A percentile compares a stretch with the other conserved stretches of the same genome.
Evolutionary conservation across 345 rosid genomes (phyloP).

Genomic region (Alliaria petiolata): DNA sequence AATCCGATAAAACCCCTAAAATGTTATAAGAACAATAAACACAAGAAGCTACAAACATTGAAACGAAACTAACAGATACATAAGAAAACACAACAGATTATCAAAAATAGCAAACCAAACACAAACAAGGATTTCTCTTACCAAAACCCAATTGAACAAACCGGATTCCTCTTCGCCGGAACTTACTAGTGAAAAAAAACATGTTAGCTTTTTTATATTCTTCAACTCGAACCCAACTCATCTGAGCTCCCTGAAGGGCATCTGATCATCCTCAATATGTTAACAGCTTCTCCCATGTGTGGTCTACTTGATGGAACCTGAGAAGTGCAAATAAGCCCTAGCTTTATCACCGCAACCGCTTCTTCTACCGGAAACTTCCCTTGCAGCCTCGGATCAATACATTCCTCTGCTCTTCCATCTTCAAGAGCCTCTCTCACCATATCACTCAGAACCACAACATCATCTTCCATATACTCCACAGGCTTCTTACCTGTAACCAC

Average conservation of each 20-base stretch:
- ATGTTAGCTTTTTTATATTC: constrained; percentile 4
- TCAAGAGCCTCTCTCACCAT: constrained; percentile 92
- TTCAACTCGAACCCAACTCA: constrained; percentile 46
- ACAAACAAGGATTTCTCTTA: constrained; percentile 34
- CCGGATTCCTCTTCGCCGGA: constrained; percentile 91
- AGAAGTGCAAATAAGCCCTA: constrained; percentile 91
- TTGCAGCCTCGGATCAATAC: constrained; percentile 61
- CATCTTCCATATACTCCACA: constrained; percentile 99
- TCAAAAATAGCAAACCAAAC: constrained; percentile 27
- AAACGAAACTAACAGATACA: constrained; percentile 21
- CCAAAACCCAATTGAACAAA: constrained; percentile 38
- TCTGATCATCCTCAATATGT: constrained; percentile 85
- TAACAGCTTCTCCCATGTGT: constrained; percentile 94
- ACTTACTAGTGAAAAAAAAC: constrained; percentile 10
- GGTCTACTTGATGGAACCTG: constrained; percentile 99
- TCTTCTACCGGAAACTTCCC: constrained; percentile 82
- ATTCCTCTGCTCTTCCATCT: constrained; percentile 85
- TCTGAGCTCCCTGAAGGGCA: constrained; percentile 90
- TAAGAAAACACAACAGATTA: constrained; percentile 26
- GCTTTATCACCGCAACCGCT: constrained; percentile 83
- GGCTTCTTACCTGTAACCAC: constrained; percentile 89
- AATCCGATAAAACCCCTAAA: constrained; percentile 52
- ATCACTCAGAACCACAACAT: constrained; percentile 94
- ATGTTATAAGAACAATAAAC: constrained; percentile 28
- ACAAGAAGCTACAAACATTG: constrained; percentile 39